phyloP scores from a whole-genome alignment of 176 grass and related monocot species.

The Saccharum spontaneum region DNA sequence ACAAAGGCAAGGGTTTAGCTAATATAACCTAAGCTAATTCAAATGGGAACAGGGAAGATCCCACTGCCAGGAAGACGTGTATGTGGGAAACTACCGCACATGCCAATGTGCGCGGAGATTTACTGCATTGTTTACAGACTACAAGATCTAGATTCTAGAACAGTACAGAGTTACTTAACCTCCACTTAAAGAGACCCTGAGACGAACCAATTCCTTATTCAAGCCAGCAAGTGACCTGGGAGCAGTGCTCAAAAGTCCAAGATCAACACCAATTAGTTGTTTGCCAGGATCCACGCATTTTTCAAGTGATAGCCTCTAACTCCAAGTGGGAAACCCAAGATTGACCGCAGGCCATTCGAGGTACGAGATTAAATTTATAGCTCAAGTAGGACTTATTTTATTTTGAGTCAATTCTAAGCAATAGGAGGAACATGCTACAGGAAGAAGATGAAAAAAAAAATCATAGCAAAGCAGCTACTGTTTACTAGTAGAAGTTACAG shows the following conservation, averaged over 20 bases:
- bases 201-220: slow-evolving; percentile 34
- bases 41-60: slow-evolving; percentile 19
- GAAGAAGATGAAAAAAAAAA: slow-evolving; percentile 10
- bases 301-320: slow-evolving; percentile 25
- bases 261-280: not conserved
- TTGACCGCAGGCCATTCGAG: slow-evolving; percentile 14
- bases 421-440: slow-evolving; percentile 8
- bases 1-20: not conserved
- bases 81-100: slow-evolving; percentile 35
- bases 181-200: slow-evolving; percentile 48
- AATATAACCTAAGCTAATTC: slow-evolving; percentile 7
- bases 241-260: not conserved
- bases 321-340: slow-evolving; percentile 24
- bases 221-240: not conserved
- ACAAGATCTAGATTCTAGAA: slow-evolving; percentile 59
- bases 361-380: slow-evolving; percentile 21
- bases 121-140: slow-evolving; percentile 48
- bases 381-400: slow-evolving; percentile 31
- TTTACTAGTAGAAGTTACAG: not conserved
- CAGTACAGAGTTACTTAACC: slow-evolving; percentile 43
- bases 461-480: not conserved
- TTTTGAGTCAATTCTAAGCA: slow-evolving; percentile 25
- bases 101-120: slow-evolving; percentile 30
- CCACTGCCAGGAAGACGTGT: not conserved
- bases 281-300: slow-evolving; percentile 26